These are phyloP conservation scores for Diutina catenulata DNA, from an alignment of 1,139 yeast genomes.

Conservation along the genomic window DNA sequence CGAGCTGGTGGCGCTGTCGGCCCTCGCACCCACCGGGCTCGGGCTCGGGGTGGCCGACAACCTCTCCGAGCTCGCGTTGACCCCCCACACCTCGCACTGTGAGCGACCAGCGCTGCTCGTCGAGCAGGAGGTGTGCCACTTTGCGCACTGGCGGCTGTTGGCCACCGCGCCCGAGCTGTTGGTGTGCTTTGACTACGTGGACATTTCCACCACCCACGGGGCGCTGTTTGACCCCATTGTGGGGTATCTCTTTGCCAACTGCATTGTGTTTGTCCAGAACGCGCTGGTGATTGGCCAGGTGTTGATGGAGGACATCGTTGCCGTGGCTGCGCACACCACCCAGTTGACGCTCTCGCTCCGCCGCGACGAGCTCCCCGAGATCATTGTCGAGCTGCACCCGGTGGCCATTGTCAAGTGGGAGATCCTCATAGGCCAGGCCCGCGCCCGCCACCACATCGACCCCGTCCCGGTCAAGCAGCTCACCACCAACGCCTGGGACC, in stretches of 20 bases:
- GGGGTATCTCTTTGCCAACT: not conserved
- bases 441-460: not conserved
- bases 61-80: too few species aligned
- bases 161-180: not conserved
- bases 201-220: constrained; percentile 1
- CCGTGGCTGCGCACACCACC: not conserved
- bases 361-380: not conserved
- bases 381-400: constrained; percentile 1
- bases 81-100: too few species aligned
- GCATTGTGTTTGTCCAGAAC: constrained; percentile 3
- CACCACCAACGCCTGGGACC: constrained; percentile 4
- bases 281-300: constrained; percentile 4
- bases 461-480: constrained; percentile 1
- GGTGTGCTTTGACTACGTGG: constrained; percentile 1
- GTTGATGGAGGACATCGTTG: not conserved
- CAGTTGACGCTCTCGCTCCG: not conserved
- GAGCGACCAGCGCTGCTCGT: constrained; percentile 2
- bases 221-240: constrained; percentile 1
- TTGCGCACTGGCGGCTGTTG: not conserved
- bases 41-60: too few species aligned
- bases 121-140: not conserved
- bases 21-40: too few species aligned
- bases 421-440: not conserved
- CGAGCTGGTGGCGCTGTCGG: not conserved
- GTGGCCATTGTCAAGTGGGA: constrained; percentile 5